Percentiles rank a stretch among this genome's conserved stretches.
These are phyloP conservation scores for Hyaloscypha bicolor DNA, from an alignment of 495 filamentous ascomycete genomes.

Conservation along the genomic window DNA sequence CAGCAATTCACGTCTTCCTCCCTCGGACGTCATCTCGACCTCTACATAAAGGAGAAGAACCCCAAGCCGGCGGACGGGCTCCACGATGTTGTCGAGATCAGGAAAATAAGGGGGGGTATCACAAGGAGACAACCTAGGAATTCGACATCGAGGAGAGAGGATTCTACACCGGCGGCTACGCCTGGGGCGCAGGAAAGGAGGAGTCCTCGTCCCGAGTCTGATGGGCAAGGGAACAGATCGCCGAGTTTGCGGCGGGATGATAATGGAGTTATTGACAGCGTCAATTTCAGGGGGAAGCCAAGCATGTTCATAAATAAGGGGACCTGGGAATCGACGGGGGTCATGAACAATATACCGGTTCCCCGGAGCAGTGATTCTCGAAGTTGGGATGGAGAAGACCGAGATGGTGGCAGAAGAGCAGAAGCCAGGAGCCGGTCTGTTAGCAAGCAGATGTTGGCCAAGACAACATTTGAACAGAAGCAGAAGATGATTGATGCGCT, in stretches of 20 bases:
- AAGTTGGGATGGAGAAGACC: constrained; percentile 30
- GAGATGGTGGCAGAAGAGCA: constrained; percentile 30
- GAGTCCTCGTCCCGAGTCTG: constrained; percentile 25
- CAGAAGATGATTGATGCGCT: constrained; percentile 60
- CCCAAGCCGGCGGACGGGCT: constrained; percentile 79
- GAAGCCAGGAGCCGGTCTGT: constrained; percentile 31
- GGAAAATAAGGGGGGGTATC: constrained; percentile 76
- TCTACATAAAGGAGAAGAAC: constrained; percentile 88
- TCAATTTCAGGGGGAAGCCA: constrained; percentile 24
- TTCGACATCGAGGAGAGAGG: constrained; percentile 54
- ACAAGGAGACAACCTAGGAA: constrained; percentile 77
- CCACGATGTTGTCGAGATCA: constrained; percentile 86
- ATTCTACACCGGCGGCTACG: constrained; percentile 45
- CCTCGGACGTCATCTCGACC: constrained; percentile 87
- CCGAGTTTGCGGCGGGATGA: constrained; percentile 28
- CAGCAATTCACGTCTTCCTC: constrained; percentile 90
- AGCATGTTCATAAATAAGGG: constrained; percentile 25
- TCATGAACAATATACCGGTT: constrained; percentile 73
- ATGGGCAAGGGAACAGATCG: constrained; percentile 26
- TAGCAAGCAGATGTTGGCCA: constrained; percentile 49
- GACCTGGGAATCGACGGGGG: constrained; percentile 76
- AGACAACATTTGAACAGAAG: constrained; percentile 60
- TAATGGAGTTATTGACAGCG: constrained; percentile 3
- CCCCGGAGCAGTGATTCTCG: constrained; percentile 30
- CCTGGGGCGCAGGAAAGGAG: constrained; percentile 33